Base-by-base conservation (phyloP, 345 rosid species). In the Excoecaria cochinchinensis region DNA sequence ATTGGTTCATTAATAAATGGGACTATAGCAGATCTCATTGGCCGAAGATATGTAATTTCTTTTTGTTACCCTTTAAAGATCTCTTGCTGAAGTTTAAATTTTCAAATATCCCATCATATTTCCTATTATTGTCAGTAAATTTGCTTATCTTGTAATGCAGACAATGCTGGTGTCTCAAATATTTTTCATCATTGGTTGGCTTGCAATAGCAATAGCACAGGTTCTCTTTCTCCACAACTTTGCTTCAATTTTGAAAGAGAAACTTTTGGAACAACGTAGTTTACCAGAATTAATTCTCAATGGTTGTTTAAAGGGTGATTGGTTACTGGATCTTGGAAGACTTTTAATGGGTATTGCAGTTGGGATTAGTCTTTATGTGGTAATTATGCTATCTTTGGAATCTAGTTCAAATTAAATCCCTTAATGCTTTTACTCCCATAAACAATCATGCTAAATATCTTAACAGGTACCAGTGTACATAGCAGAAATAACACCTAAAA, bases 111-210 rank as follows among this genome's bases (percentile, higher is more conserved):
- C 5, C 47, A 8, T 11, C n/a, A 62, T 7, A n/a, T 8, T 76
- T 48, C 14, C 24, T 47, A 47, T 38, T 31, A 5, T 16, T 19
- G 15, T 50, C 55, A 4, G 0, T 22, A 0, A n/a, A 31, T 55
- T 66, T 72, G 7, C 25, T 36, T 13, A 22, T 21, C 7, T 25
- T 22, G 8, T 31, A 39, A 40, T 38, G 61, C 91, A 90, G 95
- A 77, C 92, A 65, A 87, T 90, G 90, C 81, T 88, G 87, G 46
- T 86, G 16, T 83, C 90, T 25, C 81, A 85, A 60, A 13, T 76
- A 9, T 85, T 90, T 75, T 80, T 84, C 74, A 79, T 80, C 40
- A 48, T 68, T 8, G 90, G 91, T 36, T 90, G 95, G 95, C 85
- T 90, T 67, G 73, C 78, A 46, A 84, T 90, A 71, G 86, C 87